Evolutionary conservation across 345 rosid species (phyloP).

Genomic region (Gossypium raimondii): DNA sequence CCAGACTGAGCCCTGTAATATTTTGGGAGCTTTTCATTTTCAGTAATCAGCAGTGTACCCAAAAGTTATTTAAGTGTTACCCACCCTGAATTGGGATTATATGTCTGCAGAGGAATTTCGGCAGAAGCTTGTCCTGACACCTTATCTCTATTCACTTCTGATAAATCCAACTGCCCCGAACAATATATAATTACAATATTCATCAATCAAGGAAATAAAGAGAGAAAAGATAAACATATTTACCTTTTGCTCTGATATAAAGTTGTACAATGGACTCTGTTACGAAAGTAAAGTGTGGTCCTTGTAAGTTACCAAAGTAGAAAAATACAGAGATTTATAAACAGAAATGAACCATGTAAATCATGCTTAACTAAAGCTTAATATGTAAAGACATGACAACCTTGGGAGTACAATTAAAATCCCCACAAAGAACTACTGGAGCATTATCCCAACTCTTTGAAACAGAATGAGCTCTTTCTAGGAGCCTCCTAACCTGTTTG

Average conservation of each 20-base stretch:
- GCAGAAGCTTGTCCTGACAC: conserved; percentile 90
- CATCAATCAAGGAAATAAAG: conserved; percentile 7
- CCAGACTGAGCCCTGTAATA: conserved; percentile 40
- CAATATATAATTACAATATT: conserved; percentile 10
- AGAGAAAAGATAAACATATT: not conserved
- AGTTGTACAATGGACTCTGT: conserved; percentile 95
- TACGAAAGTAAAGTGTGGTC: conserved; percentile 26
- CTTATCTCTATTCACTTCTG: conserved; percentile 66
- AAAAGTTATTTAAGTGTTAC: conserved; percentile 4
- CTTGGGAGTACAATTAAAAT: conserved; percentile 93
- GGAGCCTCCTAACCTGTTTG: conserved; percentile 68
- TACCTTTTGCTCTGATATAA: conserved; percentile 81
- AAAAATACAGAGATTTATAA: conserved; percentile 5
- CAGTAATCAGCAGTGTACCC: conserved; percentile 9
- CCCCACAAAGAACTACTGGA: conserved; percentile 92
- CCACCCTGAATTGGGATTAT: conserved; percentile 39
- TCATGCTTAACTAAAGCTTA: conserved; percentile 15
- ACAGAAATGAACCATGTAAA: conserved; percentile 13
- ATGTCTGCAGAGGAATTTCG: conserved; percentile 37
- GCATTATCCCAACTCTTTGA: conserved; percentile 80
- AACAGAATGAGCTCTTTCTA: conserved; percentile 69
- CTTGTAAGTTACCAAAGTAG: conserved; percentile 2
- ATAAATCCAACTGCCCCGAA: conserved; percentile 61
- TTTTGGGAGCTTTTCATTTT: conserved; percentile 16
- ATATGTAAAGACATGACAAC: conserved; percentile 30